Evolutionary conservation across 2,329 filamentous ascomycete genomes (phyloP).

Genomic region (Alternaria sp.): DNA sequence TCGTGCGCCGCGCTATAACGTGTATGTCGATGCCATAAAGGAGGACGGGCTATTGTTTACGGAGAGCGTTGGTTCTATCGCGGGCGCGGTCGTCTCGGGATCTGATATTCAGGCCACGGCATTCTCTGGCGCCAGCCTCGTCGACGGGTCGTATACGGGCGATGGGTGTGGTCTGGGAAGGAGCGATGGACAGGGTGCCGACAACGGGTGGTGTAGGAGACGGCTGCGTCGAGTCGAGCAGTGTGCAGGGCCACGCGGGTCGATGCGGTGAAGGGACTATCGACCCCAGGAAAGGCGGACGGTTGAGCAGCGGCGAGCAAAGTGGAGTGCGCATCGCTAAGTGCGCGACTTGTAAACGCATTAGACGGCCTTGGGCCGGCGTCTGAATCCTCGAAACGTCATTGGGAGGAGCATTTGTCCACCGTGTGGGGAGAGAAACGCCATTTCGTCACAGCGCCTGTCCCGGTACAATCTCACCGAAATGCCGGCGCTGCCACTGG

Average conservation of each 20-base stretch:
- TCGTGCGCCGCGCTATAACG: slow-evolving; percentile 17
- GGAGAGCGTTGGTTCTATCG: slow-evolving; percentile 25
- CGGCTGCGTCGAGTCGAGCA: slow-evolving; percentile 6
- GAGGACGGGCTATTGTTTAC: not conserved
- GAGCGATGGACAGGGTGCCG: not conserved
- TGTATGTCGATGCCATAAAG: slow-evolving; percentile 14
- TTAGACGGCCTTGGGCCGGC: slow-evolving; percentile 17
- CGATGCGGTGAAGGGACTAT: slow-evolving; percentile 27
- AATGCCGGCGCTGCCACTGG: slow-evolving; percentile 6
- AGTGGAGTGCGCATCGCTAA: slow-evolving; percentile 27
- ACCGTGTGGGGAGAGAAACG: slow-evolving; percentile 25
- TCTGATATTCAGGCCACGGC: slow-evolving; percentile 22
- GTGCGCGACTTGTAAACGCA: slow-evolving; percentile 16
- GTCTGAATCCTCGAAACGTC: slow-evolving; percentile 14
- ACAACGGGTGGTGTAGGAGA: slow-evolving; percentile 5
- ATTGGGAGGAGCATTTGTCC: slow-evolving; percentile 21
- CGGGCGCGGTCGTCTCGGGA: slow-evolving; percentile 30
- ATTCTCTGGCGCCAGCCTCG: slow-evolving; percentile 28
- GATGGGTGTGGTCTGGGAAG: not conserved
- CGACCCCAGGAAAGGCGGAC: slow-evolving; percentile 29
- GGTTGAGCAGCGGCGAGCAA: slow-evolving; percentile 21
- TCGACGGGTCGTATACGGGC: slow-evolving; percentile 3
- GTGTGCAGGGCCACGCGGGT: slow-evolving; percentile 5
- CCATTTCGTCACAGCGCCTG: slow-evolving; percentile 21
- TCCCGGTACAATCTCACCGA: slow-evolving; percentile 12